Conservation (phyloP, 2,329 filamentous ascomycete genomes). For the Fusarium sp. region DNA sequence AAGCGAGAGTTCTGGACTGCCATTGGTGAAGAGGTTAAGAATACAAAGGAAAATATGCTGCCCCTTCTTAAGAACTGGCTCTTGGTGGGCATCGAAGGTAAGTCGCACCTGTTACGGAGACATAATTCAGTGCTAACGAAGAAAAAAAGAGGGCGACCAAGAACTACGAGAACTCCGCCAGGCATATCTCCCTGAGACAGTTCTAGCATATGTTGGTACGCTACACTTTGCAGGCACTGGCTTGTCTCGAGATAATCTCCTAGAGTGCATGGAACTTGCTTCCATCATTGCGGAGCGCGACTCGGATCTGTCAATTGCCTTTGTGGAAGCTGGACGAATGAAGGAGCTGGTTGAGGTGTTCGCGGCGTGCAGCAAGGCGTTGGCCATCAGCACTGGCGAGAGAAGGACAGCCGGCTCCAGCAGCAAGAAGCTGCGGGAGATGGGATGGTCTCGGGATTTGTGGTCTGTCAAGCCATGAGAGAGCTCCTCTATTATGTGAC, state of each 20-base stretch:
- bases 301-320: conserved; percentile 74
- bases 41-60: conserved; percentile 68
- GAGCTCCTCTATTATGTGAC: neutral
- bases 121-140: conserved; percentile 23
- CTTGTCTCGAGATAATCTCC: conserved; percentile 79
- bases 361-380: conserved; percentile 80
- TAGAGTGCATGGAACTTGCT: conserved; percentile 89
- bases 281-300: conserved; percentile 78
- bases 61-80: conserved; percentile 77
- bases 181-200: conserved; percentile 85
- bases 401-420: conserved; percentile 64
- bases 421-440: conserved; percentile 71
- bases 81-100: conserved; percentile 67
- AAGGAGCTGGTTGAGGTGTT: conserved; percentile 82
- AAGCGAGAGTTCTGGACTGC: conserved; percentile 66
- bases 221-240: conserved; percentile 83
- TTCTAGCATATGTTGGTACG: conserved; percentile 85
- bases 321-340: conserved; percentile 76
- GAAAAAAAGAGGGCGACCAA: conserved; percentile 64
- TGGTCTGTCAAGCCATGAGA: conserved; percentile 65
- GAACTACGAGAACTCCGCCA: conserved; percentile 76
- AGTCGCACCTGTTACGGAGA: conserved; percentile 34
- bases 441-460: conserved; percentile 73
- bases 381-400: conserved; percentile 68
- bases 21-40: conserved; percentile 67